These are phyloP conservation scores for Fonsecaea pedrosoi DNA, from an alignment of 2,329 filamentous ascomycete species.

Conservation along the genomic window DNA sequence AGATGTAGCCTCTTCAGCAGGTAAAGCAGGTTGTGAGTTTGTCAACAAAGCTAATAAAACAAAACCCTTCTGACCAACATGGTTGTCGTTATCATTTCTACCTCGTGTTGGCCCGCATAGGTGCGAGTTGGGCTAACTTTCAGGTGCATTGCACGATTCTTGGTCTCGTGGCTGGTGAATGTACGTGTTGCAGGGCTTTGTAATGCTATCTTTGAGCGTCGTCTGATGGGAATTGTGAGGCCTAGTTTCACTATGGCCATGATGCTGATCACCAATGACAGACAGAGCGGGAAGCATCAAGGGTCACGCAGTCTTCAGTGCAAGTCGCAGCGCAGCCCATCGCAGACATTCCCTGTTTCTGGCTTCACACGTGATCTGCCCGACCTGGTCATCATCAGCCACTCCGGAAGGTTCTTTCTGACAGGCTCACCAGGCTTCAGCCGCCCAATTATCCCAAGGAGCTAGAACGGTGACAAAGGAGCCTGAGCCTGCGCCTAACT, in stretches of 20 bases:
- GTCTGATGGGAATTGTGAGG: not conserved
- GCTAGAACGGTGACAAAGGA: conserved; percentile 14
- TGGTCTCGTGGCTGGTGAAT: not conserved
- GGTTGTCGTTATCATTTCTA: not conserved
- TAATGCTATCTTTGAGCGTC: not conserved
- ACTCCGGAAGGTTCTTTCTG: conserved; percentile 7
- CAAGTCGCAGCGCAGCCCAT: not conserved
- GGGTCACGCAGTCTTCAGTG: not conserved
- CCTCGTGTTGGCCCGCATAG: too few species aligned
- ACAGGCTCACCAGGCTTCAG: conserved; percentile 21
- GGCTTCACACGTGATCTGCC: conserved; percentile 17
- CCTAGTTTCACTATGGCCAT: not conserved
- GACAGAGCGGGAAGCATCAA: not conserved
- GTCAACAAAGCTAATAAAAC: too few species aligned
- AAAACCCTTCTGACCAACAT: not conserved
- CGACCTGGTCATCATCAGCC: conserved; percentile 8
- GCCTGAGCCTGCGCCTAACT: conserved; percentile 17
- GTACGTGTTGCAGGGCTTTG: not conserved
- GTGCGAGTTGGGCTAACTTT: not conserved
- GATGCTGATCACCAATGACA: not conserved
- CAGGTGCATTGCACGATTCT: not conserved
- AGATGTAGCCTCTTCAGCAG: too few species aligned
- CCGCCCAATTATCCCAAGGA: conserved; percentile 12
- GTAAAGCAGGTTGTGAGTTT: too few species aligned
- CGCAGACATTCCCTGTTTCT: conserved; percentile 3